A percentile compares a stretch with the other conserved stretches of the same genome.
These are phyloP conservation scores for Noccaea bulbosa DNA, from an alignment of 345 rosid species.

Conservation along the genomic window DNA sequence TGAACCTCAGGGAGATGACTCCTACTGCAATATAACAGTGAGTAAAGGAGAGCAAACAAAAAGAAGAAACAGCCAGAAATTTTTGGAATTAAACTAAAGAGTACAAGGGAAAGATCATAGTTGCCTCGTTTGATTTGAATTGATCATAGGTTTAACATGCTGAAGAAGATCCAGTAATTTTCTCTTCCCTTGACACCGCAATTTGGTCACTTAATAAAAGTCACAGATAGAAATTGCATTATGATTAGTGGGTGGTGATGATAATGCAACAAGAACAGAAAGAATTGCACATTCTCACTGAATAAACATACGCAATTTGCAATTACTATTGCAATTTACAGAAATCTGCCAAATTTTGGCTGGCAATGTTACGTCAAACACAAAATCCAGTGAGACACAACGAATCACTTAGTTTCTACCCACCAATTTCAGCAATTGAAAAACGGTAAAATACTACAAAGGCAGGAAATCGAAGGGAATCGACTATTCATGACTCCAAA, in stretches of 20 bases:
- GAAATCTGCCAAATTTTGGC: slow-evolving; percentile 6
- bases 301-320: background rate
- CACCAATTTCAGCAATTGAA: slow-evolving; percentile 19
- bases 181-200: slow-evolving; percentile 25
- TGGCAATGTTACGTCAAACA: background rate
- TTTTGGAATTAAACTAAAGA: background rate
- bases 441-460: slow-evolving; percentile 1
- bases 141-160: slow-evolving; percentile 47
- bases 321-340: background rate
- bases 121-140: slow-evolving; percentile 45
- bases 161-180: slow-evolving; percentile 25
- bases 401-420: slow-evolving; percentile 3
- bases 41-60: background rate
- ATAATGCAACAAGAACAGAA: slow-evolving; percentile 16
- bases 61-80: slow-evolving; percentile 25
- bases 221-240: slow-evolving; percentile 9
- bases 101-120: slow-evolving; percentile 30
- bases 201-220: slow-evolving; percentile 13
- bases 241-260: slow-evolving; percentile 23
- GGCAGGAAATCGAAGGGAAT: slow-evolving; percentile 25
- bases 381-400: background rate
- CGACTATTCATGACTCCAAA: slow-evolving; percentile 2
- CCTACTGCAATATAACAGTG: slow-evolving; percentile 44
- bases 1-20: slow-evolving; percentile 47
- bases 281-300: slow-evolving; percentile 1